These are phyloP conservation scores for Pyrus pyrifolia DNA, from an alignment of 306 rosid genomes.

Conservation along the genomic window DNA sequence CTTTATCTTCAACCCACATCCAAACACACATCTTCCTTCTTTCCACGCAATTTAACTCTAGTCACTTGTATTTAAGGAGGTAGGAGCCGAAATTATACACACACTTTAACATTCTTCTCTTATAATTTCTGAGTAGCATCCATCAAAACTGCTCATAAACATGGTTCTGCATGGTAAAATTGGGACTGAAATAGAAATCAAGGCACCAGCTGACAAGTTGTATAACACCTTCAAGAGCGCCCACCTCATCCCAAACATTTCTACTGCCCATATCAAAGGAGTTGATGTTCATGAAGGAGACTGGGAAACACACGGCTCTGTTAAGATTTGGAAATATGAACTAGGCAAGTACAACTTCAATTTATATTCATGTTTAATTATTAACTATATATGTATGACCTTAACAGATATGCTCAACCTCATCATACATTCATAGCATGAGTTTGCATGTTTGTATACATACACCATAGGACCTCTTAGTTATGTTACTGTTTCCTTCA, in stretches of 20 bases:
- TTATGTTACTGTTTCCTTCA: too few species aligned
- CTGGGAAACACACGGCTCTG: slow-evolving; percentile 29
- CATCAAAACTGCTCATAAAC: neutral
- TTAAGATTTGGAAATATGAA: slow-evolving; percentile 27
- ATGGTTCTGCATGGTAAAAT: slow-evolving; percentile 19
- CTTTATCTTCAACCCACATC: too few species aligned
- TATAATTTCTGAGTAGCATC: too few species aligned
- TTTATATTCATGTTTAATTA: neutral
- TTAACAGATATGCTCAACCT: neutral
- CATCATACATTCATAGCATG: neutral
- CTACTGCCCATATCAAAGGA: slow-evolving; percentile 7
- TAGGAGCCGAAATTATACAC: too few species aligned
- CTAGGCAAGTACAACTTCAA: neutral
- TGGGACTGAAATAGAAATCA: slow-evolving; percentile 20
- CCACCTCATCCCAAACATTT: slow-evolving; percentile 14
- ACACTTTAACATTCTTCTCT: too few species aligned
- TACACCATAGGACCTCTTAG: too few species aligned
- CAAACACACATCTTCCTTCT: too few species aligned
- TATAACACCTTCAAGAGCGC: slow-evolving; percentile 20
- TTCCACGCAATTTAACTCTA: too few species aligned
- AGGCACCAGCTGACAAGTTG: slow-evolving; percentile 18
- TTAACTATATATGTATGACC: neutral
- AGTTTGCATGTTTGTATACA: too few species aligned
- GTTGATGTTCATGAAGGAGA: slow-evolving; percentile 36
- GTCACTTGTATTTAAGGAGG: too few species aligned